These are phyloP conservation scores for Peronosclerospora sorghi DNA, from an alignment of 352 stramenopile genomes.

Conservation along the genomic window DNA sequence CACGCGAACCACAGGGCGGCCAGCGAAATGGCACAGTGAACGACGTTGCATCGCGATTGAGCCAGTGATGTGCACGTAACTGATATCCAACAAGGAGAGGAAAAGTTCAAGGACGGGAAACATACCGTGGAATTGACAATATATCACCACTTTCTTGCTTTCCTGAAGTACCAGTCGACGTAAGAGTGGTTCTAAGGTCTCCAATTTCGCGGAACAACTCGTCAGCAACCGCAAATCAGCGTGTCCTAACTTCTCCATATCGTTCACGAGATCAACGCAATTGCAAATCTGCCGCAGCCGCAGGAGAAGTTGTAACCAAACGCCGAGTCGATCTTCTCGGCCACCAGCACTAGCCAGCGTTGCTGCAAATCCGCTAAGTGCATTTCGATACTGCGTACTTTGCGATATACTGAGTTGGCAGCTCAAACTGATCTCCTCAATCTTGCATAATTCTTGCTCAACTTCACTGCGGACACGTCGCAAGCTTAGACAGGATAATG, in stretches of 20 bases:
- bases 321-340: conserved; percentile 39
- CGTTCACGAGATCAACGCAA: conserved; percentile 63
- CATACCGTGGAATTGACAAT: conserved; percentile 64
- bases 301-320: conserved; percentile 59
- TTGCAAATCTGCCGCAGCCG: conserved; percentile 68
- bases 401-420: conserved; percentile 46
- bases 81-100: conserved; percentile 47
- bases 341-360: conserved; percentile 24
- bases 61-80: conserved; percentile 55
- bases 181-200: conserved; percentile 43
- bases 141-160: conserved; percentile 60
- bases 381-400: conserved; percentile 54
- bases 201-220: conserved; percentile 55
- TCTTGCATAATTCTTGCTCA: conserved; percentile 63
- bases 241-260: conserved; percentile 62
- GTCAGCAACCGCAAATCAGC: conserved; percentile 51
- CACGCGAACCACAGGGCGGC: conserved; percentile 43
- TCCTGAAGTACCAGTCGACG: conserved; percentile 43
- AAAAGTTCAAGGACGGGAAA: conserved; percentile 66
- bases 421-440: conserved; percentile 74
- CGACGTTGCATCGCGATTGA: conserved; percentile 37
- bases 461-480: conserved; percentile 63
- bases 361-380: conserved; percentile 39
- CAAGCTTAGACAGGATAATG: conserved; percentile 49
- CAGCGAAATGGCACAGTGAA: conserved; percentile 63